These are phyloP conservation scores for Aspergillus aculeatus DNA, from an alignment of 2,329 filamentous ascomycete genomes.

Conservation along the genomic window DNA sequence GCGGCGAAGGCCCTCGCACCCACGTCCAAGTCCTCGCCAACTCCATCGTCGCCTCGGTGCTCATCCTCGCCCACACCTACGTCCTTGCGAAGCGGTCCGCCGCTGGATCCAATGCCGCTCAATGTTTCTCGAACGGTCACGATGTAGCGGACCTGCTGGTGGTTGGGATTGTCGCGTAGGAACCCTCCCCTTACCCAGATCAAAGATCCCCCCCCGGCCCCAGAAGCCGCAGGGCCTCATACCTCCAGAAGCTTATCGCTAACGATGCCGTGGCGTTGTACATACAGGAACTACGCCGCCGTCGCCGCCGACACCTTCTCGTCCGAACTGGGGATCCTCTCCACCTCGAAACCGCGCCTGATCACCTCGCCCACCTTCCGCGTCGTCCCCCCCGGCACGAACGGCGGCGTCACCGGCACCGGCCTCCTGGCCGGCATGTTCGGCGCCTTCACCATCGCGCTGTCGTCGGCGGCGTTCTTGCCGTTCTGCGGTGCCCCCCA, in stretches of 20 bases:
- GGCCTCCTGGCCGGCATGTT: conserved; percentile 72
- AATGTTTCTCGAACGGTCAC: conserved; percentile 42
- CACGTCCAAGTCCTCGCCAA: conserved; percentile 91
- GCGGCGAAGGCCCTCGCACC: conserved; percentile 78
- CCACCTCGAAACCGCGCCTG: conserved; percentile 71
- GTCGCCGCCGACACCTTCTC: conserved; percentile 92
- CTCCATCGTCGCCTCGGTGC: conserved; percentile 71
- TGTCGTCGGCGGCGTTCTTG: conserved; percentile 65
- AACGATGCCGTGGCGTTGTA: no score
- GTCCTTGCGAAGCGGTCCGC: conserved; percentile 30
- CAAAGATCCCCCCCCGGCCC: no score
- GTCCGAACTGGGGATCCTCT: conserved; percentile 90
- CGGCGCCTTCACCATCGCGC: conserved; percentile 69
- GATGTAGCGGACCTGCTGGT: conserved; percentile 38
- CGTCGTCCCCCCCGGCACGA: conserved; percentile 84
- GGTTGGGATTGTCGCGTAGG: conserved; percentile 44
- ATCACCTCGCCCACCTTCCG: conserved; percentile 78
- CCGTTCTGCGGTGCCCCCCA: conserved; percentile 58
- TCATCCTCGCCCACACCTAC: conserved; percentile 54
- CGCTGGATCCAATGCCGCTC: neutral
- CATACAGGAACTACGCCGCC: conserved; percentile 81
- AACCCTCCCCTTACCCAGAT: neutral
- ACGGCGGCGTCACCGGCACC: conserved; percentile 79
- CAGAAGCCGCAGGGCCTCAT: no score
- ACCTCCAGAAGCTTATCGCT: no score